Conservation (phyloP, 768 basidiomycete genomes). For the Clavaria fumosa region DNA sequence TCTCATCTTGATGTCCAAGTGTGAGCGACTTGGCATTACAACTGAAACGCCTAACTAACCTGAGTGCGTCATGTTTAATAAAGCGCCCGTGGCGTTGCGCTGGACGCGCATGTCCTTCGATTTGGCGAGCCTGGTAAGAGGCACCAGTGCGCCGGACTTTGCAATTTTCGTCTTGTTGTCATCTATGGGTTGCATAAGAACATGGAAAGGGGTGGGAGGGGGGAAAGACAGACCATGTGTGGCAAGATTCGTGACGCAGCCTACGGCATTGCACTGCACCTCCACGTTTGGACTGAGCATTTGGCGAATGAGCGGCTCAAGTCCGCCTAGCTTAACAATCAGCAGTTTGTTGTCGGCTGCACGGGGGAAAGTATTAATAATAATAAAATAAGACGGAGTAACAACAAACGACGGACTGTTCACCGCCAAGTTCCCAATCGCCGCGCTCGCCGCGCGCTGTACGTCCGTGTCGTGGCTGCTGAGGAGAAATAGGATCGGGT, state of each 20-base stretch:
- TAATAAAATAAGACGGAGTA: conserved; percentile 4
- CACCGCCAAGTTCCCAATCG: conserved; percentile 92
- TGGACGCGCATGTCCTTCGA: conserved; percentile 99
- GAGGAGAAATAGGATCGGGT: conserved; percentile 93
- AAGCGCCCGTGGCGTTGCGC: conserved; percentile 92
- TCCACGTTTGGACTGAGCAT: conserved; percentile 99
- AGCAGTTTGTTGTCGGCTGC: conserved; percentile 97
- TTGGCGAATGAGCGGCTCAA: conserved; percentile 95
- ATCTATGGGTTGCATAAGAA: conserved; percentile 25
- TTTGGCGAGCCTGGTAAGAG: conserved; percentile 86
- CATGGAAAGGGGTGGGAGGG: conserved; percentile 6
- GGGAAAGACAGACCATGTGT: conserved; percentile 64
- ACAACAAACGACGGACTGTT: conserved; percentile 55
- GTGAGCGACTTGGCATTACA: neutral
- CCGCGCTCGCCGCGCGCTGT: conserved; percentile 94
- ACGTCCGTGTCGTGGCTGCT: conserved; percentile 98
- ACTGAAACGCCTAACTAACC: conserved; percentile 32
- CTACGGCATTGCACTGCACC: conserved; percentile 98
- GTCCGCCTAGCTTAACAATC: conserved; percentile 93
- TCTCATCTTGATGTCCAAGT: conserved; percentile 55
- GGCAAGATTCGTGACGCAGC: conserved; percentile 96
- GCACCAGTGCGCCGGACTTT: conserved; percentile 96
- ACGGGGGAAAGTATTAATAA: conserved; percentile 6
- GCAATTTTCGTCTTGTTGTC: conserved; percentile 99
- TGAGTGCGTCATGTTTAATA: conserved; percentile 99